Conservation (phyloP, 768 basidiomycete genomes). For the Coprinopsis strossmayeri region DNA sequence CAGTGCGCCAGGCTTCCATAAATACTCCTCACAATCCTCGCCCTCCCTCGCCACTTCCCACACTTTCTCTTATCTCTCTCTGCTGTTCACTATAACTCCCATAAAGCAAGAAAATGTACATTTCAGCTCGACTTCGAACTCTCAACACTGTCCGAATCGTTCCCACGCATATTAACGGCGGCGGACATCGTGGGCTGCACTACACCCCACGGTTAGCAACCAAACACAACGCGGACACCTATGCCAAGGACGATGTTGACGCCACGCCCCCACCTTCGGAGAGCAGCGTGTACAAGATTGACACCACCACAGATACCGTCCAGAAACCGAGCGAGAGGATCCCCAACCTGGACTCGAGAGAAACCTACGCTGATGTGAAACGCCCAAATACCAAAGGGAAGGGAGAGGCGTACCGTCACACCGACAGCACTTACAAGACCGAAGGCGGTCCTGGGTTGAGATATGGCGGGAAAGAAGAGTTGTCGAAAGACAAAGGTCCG, state of each 20-base stretch:
- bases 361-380: slow-evolving; percentile 16
- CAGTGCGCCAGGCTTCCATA: no score
- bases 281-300: slow-evolving; percentile 38
- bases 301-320: slow-evolving; percentile 33
- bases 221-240: slow-evolving; percentile 33
- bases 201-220: neutral
- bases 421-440: slow-evolving; percentile 20
- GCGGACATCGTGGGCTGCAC: neutral
- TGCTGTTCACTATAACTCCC: no score
- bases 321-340: slow-evolving; percentile 46
- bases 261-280: slow-evolving; percentile 31
- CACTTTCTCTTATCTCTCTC: no score
- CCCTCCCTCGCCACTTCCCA: no score
- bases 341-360: slow-evolving; percentile 38
- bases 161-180: neutral
- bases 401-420: slow-evolving; percentile 28
- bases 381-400: slow-evolving; percentile 12
- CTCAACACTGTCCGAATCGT: neutral
- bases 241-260: slow-evolving; percentile 40
- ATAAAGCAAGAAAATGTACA: neutral
- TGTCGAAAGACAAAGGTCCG: slow-evolving; percentile 24
- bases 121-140: neutral
- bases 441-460: slow-evolving; percentile 24
- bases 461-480: slow-evolving; percentile 22
- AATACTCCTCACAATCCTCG: no score